phyloP scores from a whole-genome alignment of 2,329 filamentous ascomycete genomes.

The Fusarium sp. region DNA sequence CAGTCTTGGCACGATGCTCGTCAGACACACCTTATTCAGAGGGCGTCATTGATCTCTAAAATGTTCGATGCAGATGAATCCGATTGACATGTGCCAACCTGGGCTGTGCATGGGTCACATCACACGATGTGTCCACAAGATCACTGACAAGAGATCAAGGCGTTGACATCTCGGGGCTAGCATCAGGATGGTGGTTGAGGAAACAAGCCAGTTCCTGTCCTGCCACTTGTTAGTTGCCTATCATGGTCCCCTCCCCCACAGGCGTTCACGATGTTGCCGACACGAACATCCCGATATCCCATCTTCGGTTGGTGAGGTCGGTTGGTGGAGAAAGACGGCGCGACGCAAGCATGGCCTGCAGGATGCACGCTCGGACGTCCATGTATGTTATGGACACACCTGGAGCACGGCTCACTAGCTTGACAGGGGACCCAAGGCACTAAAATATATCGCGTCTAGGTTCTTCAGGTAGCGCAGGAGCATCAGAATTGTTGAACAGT shows the following conservation, averaged over 20 bases:
- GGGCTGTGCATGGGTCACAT: constrained; percentile 8
- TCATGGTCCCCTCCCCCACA: constrained; percentile 37
- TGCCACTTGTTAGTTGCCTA: constrained; percentile 14
- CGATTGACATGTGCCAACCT: constrained; percentile 30
- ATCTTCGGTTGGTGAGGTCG: constrained; percentile 27
- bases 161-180: constrained; percentile 18
- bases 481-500: constrained; percentile 17
- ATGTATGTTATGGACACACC: constrained; percentile 32
- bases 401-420: background rate
- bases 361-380: constrained; percentile 42
- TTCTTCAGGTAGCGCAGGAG: constrained; percentile 32
- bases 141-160: constrained; percentile 21
- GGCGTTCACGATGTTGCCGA: constrained; percentile 29
- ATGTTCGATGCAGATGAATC: background rate
- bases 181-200: constrained; percentile 11
- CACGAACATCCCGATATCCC: constrained; percentile 39
- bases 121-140: constrained; percentile 33
- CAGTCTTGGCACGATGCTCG: background rate
- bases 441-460: constrained; percentile 33
- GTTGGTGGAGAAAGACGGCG: constrained; percentile 36
- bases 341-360: constrained; percentile 44
- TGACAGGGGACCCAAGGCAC: constrained; percentile 15
- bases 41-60: constrained; percentile 13
- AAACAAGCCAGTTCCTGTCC: constrained; percentile 17
- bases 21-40: background rate